Conservation (phyloP, 108 stramenopile species). For the Bacterosira constricta region DNA sequence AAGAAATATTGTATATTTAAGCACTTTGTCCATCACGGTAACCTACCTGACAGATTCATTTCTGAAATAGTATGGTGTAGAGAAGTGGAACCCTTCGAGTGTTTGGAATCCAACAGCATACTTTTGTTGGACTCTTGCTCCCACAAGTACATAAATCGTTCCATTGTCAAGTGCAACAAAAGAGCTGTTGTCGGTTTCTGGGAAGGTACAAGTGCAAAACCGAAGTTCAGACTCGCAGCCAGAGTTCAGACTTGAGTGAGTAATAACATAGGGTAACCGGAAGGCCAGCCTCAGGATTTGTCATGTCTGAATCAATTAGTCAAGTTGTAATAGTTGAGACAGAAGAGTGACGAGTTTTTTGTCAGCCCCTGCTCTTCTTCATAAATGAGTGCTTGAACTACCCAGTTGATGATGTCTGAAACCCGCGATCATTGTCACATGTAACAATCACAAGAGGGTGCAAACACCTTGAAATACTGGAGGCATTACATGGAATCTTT, state of each 20-base stretch:
- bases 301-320: slow-evolving; percentile 12
- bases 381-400: slow-evolving; percentile 35
- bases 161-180: slow-evolving; percentile 40
- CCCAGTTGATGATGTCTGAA: no score
- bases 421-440: slow-evolving; percentile 13
- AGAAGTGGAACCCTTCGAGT: slow-evolving; percentile 39
- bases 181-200: slow-evolving; percentile 19
- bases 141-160: slow-evolving; percentile 54
- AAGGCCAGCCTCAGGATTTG: no score
- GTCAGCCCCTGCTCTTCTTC: slow-evolving; percentile 42
- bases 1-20: slow-evolving; percentile 27
- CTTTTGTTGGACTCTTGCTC: slow-evolving; percentile 25
- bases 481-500: no score
- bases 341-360: slow-evolving; percentile 6
- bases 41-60: slow-evolving; percentile 4
- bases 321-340: neutral
- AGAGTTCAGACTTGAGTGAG: no score
- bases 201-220: no score
- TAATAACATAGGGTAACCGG: no score
- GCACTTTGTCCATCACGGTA: neutral
- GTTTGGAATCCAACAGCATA: slow-evolving; percentile 37
- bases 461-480: no score
- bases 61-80: slow-evolving; percentile 44
- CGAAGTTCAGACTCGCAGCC: no score
- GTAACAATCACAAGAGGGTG: slow-evolving; percentile 28